phyloP scores from a whole-genome alignment of 495 filamentous ascomycete species.

The Trichoderma asperelloides region DNA sequence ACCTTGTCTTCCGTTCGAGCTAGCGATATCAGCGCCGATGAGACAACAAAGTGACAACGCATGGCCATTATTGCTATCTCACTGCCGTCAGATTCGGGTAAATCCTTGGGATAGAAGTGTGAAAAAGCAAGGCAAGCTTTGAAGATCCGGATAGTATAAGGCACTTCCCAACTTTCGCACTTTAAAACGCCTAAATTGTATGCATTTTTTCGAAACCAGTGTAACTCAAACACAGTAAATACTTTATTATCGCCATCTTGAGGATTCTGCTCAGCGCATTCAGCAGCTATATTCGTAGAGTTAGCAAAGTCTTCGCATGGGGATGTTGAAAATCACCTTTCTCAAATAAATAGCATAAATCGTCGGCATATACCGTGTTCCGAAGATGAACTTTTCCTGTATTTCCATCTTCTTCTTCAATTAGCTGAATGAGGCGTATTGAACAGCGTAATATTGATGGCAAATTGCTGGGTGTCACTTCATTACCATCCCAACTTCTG shows the following conservation, averaged over 20 bases:
- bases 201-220: slow-evolving; percentile 73
- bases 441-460: slow-evolving; percentile 59
- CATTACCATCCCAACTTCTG: slow-evolving; percentile 19
- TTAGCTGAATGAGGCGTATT: slow-evolving; percentile 48
- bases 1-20: slow-evolving; percentile 57
- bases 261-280: slow-evolving; percentile 35
- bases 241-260: slow-evolving; percentile 22
- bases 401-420: slow-evolving; percentile 37
- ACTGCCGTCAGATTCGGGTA: slow-evolving; percentile 24
- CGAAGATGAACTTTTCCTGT: not conserved
- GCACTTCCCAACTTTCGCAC: slow-evolving; percentile 43
- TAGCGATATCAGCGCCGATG: slow-evolving; percentile 47
- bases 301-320: slow-evolving; percentile 14
- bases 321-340: slow-evolving; percentile 34
- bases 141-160: slow-evolving; percentile 47
- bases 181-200: slow-evolving; percentile 62
- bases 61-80: slow-evolving; percentile 51
- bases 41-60: slow-evolving; percentile 61
- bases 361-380: not conserved
- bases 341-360: slow-evolving; percentile 54
- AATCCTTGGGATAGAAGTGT: slow-evolving; percentile 46
- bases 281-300: slow-evolving; percentile 24
- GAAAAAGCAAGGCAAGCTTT: slow-evolving; percentile 53
- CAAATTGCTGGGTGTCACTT: slow-evolving; percentile 42
- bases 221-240: slow-evolving; percentile 53